Evolutionary conservation across 2,329 filamentous ascomycete genomes (phyloP).

Genomic region (Parascedosporium putredinis): DNA sequence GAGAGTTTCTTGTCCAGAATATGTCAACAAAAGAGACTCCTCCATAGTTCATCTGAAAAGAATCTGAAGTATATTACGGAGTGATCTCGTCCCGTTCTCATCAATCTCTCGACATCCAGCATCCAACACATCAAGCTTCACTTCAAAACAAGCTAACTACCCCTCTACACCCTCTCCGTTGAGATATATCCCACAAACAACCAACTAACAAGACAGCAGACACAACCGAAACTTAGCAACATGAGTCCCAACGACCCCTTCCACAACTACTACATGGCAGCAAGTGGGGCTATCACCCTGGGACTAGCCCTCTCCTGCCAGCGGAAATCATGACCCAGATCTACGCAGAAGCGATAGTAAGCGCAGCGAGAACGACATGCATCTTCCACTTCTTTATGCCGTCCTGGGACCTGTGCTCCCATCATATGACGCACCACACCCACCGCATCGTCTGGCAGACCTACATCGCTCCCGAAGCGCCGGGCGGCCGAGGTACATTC

Average conservation of each 20-base stretch:
- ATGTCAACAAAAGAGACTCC: no score
- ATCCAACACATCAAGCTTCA: no score
- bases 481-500: background rate
- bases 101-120: no score
- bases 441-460: background rate
- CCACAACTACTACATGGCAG: background rate
- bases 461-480: background rate
- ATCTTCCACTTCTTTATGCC: slow-evolving; percentile 2
- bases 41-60: no score
- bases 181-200: no score
- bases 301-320: background rate
- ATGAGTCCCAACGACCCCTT: background rate
- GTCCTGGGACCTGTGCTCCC: background rate
- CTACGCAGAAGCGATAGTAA: background rate
- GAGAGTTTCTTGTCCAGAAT: no score
- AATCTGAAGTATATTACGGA: no score
- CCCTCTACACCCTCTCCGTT: no score
- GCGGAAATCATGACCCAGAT: background rate
- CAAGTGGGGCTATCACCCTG: background rate
- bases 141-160: no score
- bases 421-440: background rate
- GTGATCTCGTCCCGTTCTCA: no score
- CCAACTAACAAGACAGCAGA: no score
- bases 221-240: background rate
- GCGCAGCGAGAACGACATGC: background rate